A percentile compares a stretch with the other conserved stretches of the same genome.
Evolutionary conservation across 2,329 filamentous ascomycete genomes (phyloP).

Genomic region (Fusarium praegraminearum): DNA sequence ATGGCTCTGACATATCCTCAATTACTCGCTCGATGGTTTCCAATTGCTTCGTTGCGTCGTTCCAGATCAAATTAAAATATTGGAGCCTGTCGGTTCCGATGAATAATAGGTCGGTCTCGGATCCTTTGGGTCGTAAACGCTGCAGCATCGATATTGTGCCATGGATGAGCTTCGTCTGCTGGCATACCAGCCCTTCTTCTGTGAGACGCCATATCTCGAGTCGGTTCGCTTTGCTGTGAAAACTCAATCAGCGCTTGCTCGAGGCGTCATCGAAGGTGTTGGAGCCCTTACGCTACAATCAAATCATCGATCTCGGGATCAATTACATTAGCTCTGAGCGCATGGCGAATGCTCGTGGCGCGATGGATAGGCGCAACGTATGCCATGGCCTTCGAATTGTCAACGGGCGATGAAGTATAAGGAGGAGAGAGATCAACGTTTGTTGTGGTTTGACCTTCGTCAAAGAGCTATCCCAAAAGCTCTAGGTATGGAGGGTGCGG

Average conservation of each 20-base stretch:
- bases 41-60: slow-evolving; percentile 65
- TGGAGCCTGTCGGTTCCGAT: slow-evolving; percentile 90
- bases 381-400: slow-evolving; percentile 71
- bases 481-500: slow-evolving; percentile 35
- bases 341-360: slow-evolving; percentile 91
- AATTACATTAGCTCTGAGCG: slow-evolving; percentile 82
- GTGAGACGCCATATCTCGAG: slow-evolving; percentile 84
- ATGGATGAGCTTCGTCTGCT: slow-evolving; percentile 79
- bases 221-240: slow-evolving; percentile 80
- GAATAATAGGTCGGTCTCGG: slow-evolving; percentile 85
- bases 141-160: slow-evolving; percentile 89
- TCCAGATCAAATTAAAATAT: slow-evolving; percentile 92
- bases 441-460: slow-evolving; percentile 36
- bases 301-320: slow-evolving; percentile 81
- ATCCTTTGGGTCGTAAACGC: slow-evolving; percentile 79
- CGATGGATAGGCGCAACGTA: slow-evolving; percentile 95
- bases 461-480: slow-evolving; percentile 46
- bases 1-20: slow-evolving; percentile 66
- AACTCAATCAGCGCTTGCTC: slow-evolving; percentile 47
- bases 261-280: slow-evolving; percentile 25
- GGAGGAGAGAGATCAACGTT: slow-evolving; percentile 2
- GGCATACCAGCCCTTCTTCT: slow-evolving; percentile 72
- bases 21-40: slow-evolving; percentile 65
- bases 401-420: background rate
- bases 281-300: slow-evolving; percentile 80